These are phyloP conservation scores for Penicillium ucsense DNA, from an alignment of 495 filamentous ascomycete species.

Conservation along the genomic window DNA sequence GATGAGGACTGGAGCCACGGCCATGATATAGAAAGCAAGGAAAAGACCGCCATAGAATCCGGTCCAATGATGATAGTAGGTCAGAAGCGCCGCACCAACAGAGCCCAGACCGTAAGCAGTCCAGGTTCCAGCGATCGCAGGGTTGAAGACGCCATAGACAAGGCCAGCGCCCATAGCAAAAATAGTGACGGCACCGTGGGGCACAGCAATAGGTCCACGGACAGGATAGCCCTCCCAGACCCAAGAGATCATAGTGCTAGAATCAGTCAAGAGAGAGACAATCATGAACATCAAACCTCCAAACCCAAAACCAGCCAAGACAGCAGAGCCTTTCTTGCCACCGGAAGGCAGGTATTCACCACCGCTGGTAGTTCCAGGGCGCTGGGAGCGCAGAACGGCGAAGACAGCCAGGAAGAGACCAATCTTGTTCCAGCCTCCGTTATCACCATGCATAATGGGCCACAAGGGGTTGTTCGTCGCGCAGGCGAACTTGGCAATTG, in stretches of 20 bases:
- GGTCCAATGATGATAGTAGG: constrained; percentile 70
- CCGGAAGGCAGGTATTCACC: constrained; percentile 39
- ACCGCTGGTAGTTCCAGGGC: constrained; percentile 43
- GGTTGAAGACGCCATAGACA: constrained; percentile 63
- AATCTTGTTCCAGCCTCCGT: constrained; percentile 87
- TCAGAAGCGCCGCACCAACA: constrained; percentile 71
- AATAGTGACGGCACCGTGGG: constrained; percentile 79
- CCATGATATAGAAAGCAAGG: constrained; percentile 71
- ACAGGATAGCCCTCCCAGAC: constrained; percentile 98
- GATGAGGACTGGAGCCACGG: constrained; percentile 68
- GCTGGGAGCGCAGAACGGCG: constrained; percentile 61
- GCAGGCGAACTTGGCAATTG: constrained; percentile 86
- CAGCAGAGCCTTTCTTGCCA: constrained; percentile 53
- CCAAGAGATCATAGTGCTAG: constrained; percentile 98
- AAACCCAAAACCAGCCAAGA: constrained; percentile 67
- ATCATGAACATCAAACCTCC: constrained; percentile 83
- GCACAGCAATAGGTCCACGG: constrained; percentile 76
- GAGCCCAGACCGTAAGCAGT: constrained; percentile 68
- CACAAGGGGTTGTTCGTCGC: constrained; percentile 96
- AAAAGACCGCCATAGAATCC: constrained; percentile 81
- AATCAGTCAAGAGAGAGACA: constrained; percentile 90
- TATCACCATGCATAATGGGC: constrained; percentile 80
- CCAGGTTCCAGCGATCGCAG: constrained; percentile 66
- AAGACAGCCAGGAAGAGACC: constrained; percentile 69
- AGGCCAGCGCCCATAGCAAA: constrained; percentile 79